Percentiles rank a stretch among this genome's conserved stretches.
Evolutionary conservation across 371 early-diverging fungal species (phyloP).

Genomic region (Mortierella sp.): DNA sequence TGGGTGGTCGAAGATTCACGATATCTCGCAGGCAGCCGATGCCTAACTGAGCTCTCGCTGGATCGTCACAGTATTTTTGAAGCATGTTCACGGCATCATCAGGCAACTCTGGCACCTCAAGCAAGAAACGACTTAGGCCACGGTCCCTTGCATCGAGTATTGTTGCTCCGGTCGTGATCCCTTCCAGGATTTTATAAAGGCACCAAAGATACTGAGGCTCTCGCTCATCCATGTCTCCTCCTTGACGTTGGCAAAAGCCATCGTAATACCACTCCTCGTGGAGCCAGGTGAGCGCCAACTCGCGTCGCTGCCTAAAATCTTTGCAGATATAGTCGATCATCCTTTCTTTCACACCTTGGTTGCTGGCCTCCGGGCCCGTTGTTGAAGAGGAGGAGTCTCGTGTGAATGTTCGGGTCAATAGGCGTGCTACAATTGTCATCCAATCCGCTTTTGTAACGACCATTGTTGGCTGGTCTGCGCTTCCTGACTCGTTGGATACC

Average conservation of each 20-base stretch:
- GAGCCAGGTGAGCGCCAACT: conserved; percentile 48
- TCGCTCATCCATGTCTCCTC: conserved; percentile 29
- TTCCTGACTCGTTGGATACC: conserved; percentile 12
- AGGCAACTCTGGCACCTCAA: conserved; percentile 50
- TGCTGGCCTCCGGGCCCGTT: background rate
- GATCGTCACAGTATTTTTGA: conserved; percentile 46
- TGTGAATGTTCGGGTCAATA: conserved; percentile 39
- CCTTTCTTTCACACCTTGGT: conserved; percentile 31
- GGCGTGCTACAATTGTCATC: conserved; percentile 46
- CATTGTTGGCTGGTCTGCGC: conserved; percentile 14
- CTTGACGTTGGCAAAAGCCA: conserved; percentile 28
- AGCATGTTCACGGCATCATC: conserved; percentile 53
- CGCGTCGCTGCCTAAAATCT: conserved; percentile 48
- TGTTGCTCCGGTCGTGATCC: conserved; percentile 41
- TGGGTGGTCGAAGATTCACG: conserved; percentile 52
- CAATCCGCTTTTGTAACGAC: conserved; percentile 53
- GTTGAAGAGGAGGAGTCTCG: conserved; percentile 16
- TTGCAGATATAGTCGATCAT: conserved; percentile 49
- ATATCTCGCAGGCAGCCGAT: conserved; percentile 43
- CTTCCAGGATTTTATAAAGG: conserved; percentile 50
- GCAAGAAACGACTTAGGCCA: conserved; percentile 42
- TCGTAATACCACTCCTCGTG: conserved; percentile 55
- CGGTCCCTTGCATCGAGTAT: conserved; percentile 41
- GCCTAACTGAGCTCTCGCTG: conserved; percentile 38
- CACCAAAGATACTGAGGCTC: conserved; percentile 54